Evolutionary conservation across 495 filamentous ascomycete species (phyloP).

Genomic region (Pseudevernia furfuracea): DNA sequence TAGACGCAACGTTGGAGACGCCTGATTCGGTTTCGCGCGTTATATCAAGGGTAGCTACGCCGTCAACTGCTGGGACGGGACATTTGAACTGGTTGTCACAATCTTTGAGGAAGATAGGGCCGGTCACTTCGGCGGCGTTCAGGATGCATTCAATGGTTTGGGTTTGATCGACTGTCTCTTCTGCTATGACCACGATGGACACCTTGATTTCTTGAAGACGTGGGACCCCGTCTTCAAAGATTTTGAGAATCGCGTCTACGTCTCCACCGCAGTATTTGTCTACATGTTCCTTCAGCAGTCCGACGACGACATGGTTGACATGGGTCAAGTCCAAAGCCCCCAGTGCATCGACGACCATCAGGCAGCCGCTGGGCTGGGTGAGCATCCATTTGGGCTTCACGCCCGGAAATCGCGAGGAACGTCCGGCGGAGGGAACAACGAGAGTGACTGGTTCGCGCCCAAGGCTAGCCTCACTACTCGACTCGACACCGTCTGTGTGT

Average conservation of each 20-base stretch:
- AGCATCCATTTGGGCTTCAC: slow-evolving; percentile 7
- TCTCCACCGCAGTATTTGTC: slow-evolving; percentile 5
- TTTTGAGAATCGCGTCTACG: neutral
- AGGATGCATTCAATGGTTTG: slow-evolving; percentile 5
- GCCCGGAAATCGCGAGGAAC: neutral
- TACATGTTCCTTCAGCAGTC: neutral
- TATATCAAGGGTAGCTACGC: neutral
- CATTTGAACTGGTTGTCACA: slow-evolving; percentile 5
- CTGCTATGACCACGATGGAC: slow-evolving; percentile 1
- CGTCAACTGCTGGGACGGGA: slow-evolving; percentile 2
- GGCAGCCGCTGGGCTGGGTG: slow-evolving; percentile 1
- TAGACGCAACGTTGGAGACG: slow-evolving; percentile 3
- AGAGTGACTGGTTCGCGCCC: neutral
- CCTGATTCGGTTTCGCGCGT: slow-evolving; percentile 2
- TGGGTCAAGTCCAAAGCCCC: slow-evolving; percentile 1
- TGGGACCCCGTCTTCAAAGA: slow-evolving; percentile 1
- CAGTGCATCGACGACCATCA: slow-evolving; percentile 4
- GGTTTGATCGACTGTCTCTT: slow-evolving; percentile 4
- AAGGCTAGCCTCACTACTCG: neutral
- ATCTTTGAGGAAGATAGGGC: slow-evolving; percentile 4
- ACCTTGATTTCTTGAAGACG: slow-evolving; percentile 7
- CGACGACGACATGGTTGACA: neutral
- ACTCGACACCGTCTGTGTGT: neutral
- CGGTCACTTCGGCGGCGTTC: neutral
- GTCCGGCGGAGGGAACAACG: slow-evolving; percentile 2